phyloP scores from a whole-genome alignment of 2,329 filamentous ascomycete species.

The Pezicula radicicola region DNA sequence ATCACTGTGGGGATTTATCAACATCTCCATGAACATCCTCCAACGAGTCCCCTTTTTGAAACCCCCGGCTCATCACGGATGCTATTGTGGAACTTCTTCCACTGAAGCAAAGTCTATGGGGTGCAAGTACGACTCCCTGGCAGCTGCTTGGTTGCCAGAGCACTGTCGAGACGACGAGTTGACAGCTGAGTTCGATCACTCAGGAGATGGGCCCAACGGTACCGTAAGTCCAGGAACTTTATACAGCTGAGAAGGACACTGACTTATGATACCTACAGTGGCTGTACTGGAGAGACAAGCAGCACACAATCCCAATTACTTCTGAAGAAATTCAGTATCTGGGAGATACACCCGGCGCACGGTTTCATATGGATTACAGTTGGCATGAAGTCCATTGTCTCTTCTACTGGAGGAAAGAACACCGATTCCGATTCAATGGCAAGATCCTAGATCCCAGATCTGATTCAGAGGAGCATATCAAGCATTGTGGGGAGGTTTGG shows the following conservation, averaged over 20 bases:
- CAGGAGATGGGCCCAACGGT: conserved; percentile 26
- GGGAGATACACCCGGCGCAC: conserved; percentile 10
- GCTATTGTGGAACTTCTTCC: conserved; percentile 29
- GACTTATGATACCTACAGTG: conserved; percentile 11
- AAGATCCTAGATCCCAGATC: conserved; percentile 22
- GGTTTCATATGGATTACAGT: conserved; percentile 17
- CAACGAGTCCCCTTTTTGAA: too few relatives aligned
- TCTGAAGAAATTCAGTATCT: conserved; percentile 15
- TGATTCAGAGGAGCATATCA: conserved; percentile 11
- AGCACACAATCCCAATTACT: conserved; percentile 17
- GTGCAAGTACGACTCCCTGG: conserved; percentile 33
- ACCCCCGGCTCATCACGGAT: conserved; percentile 4
- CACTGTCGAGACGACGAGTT: conserved; percentile 32
- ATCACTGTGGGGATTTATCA: too few relatives aligned
- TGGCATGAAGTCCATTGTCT: conserved; percentile 32
- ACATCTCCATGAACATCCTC: too few relatives aligned
- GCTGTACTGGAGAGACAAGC: conserved; percentile 29
- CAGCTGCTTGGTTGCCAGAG: conserved; percentile 31
- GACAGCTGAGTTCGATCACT: conserved; percentile 28
- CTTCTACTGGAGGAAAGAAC: conserved; percentile 31
- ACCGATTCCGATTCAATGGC: conserved; percentile 8
- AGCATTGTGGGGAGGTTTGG: conserved; percentile 13
- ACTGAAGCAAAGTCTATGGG: conserved; percentile 22
- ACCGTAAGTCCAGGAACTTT: not conserved
- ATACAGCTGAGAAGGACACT: too few relatives aligned